phyloP scores from a whole-genome alignment of 2,329 filamentous ascomycete genomes.

The Magnaporthiopsis poae region DNA sequence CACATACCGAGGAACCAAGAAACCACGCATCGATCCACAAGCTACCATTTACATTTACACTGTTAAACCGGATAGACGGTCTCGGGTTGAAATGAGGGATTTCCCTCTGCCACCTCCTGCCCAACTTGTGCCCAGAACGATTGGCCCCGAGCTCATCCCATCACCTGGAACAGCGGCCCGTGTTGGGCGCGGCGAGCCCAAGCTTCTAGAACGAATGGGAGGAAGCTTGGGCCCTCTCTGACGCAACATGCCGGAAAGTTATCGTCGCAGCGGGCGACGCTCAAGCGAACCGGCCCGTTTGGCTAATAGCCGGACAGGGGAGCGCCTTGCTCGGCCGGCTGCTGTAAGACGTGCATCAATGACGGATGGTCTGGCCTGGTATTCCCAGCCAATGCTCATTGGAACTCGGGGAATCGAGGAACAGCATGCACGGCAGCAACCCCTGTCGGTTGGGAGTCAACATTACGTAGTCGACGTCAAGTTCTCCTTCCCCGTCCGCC shows the following conservation, averaged over 20 bases:
- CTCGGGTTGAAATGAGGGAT: not conserved
- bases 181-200: not conserved
- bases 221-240: not conserved
- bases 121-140: not conserved
- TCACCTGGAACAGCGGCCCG: not conserved
- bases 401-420: not conserved
- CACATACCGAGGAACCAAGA: no score
- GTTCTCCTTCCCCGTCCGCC: not conserved
- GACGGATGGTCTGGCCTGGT: not conserved
- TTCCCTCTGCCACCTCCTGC: not conserved
- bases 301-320: no score
- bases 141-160: not conserved
- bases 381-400: not conserved
- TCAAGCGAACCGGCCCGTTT: not conserved
- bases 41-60: no score
- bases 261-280: not conserved
- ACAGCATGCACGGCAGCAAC: not conserved
- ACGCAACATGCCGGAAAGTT: not conserved
- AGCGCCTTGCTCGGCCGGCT: not conserved
- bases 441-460: conserved; percentile 3
- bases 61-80: not conserved
- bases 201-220: not conserved
- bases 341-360: not conserved
- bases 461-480: conserved; percentile 7
- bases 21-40: no score